Percentiles rank a stretch among this genome's conserved stretches.
Evolutionary conservation across 2,329 filamentous ascomycete genomes (phyloP).

Genomic region (Colletotrichum graminicola): DNA sequence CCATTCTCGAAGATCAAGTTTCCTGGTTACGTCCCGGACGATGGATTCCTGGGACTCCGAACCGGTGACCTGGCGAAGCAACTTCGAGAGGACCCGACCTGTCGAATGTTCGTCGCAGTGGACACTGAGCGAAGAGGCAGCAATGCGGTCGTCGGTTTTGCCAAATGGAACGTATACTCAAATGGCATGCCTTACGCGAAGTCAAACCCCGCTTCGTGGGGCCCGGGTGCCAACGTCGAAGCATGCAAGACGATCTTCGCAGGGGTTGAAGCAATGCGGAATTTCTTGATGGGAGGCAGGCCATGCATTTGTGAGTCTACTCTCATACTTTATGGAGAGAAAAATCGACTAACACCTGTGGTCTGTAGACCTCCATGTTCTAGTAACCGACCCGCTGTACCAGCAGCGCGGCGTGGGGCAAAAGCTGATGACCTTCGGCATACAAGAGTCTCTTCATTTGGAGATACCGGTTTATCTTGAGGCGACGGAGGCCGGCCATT

Average conservation of each 20-base stretch:
- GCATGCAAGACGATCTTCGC: slow-evolving; percentile 50
- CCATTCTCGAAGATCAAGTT: slow-evolving; percentile 42
- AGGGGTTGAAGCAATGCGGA: slow-evolving; percentile 47
- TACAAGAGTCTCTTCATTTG: slow-evolving; percentile 51
- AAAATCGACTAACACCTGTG: background rate
- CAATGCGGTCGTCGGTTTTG: slow-evolving; percentile 50
- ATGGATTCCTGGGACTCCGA: slow-evolving; percentile 42
- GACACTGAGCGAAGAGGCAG: slow-evolving; percentile 30
- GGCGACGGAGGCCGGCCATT: slow-evolving; percentile 48
- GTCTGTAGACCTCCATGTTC: slow-evolving; percentile 50
- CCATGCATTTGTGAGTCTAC: slow-evolving; percentile 51
- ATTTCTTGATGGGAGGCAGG: slow-evolving; percentile 48
- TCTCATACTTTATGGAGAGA: background rate
- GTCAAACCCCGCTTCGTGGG: slow-evolving; percentile 44
- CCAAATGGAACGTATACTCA: slow-evolving; percentile 53
- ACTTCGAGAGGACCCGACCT: slow-evolving; percentile 20
- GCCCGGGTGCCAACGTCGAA: slow-evolving; percentile 50
- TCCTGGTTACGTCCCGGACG: slow-evolving; percentile 48
- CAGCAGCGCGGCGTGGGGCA: slow-evolving; percentile 52
- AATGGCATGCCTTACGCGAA: slow-evolving; percentile 43
- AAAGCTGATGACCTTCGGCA: slow-evolving; percentile 52
- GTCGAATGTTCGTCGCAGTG: slow-evolving; percentile 19
- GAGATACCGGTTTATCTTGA: slow-evolving; percentile 53
- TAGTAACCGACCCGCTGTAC: slow-evolving; percentile 53
- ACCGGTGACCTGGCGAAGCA: slow-evolving; percentile 43